A percentile compares a stretch with the other conserved stretches of the same genome.
Conservation (phyloP, 192 early-diverging fungal species). For the Coemansia erecta region DNA sequence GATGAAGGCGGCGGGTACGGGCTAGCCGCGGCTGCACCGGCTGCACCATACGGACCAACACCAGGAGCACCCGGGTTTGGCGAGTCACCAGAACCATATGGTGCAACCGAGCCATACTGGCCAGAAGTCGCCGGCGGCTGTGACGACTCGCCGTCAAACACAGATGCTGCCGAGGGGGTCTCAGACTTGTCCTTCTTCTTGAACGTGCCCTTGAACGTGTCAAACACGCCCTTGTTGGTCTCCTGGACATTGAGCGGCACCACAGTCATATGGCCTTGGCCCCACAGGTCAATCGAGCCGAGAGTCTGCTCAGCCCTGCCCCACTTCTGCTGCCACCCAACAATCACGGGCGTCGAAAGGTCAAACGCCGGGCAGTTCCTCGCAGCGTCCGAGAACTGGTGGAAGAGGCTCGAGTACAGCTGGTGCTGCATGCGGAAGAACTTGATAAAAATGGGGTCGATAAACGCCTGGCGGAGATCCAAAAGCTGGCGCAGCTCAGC, state of each 20-base stretch:
- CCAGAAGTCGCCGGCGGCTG: not conserved
- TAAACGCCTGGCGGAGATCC: constrained; percentile 67
- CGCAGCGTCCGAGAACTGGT: constrained; percentile 58
- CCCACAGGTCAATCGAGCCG: constrained; percentile 34
- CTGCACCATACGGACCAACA: constrained; percentile 1
- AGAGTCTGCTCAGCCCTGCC: constrained; percentile 21
- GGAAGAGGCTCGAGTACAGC: constrained; percentile 69
- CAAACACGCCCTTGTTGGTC: constrained; percentile 28
- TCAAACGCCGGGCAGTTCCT: constrained; percentile 59
- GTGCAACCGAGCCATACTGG: not conserved
- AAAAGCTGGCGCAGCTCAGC: constrained; percentile 80
- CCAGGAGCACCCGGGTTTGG: not conserved
- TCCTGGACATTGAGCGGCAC: constrained; percentile 28
- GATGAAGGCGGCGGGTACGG: too few species aligned
- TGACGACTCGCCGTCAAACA: constrained; percentile 12
- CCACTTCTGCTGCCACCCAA: constrained; percentile 47
- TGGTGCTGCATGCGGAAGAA: constrained; percentile 82
- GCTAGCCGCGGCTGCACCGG: too few species aligned
- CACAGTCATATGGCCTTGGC: constrained; percentile 32
- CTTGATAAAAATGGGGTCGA: constrained; percentile 83
- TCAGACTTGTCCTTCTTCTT: constrained; percentile 46
- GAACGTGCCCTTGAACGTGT: constrained; percentile 43
- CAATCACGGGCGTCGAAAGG: constrained; percentile 35
- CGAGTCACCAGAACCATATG: constrained; percentile 1
- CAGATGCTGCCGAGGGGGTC: constrained; percentile 17